Conservation (phyloP, 2,329 filamentous ascomycete species). For the Fusarium liriodendri region DNA sequence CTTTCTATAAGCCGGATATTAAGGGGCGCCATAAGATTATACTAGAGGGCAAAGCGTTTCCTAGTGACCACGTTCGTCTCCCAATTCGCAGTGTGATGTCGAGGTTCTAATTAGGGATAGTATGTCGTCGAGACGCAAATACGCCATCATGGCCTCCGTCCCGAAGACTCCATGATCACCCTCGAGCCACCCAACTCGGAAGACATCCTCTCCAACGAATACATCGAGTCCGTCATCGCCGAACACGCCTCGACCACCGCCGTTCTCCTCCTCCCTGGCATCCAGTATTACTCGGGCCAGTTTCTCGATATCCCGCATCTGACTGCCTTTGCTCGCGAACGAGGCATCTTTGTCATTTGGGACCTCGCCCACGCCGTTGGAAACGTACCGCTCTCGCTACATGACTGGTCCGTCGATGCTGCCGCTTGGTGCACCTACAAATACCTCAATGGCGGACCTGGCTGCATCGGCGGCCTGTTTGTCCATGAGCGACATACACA, state of each 20-base stretch:
- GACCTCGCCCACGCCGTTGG: constrained; percentile 85
- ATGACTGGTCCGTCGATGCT: constrained; percentile 89
- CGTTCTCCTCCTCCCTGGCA: constrained; percentile 80
- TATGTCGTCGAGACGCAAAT: constrained; percentile 86
- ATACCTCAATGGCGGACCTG: constrained; percentile 85
- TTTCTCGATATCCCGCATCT: constrained; percentile 82
- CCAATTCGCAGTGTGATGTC: too few species aligned
- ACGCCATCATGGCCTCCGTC: constrained; percentile 71
- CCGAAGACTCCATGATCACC: constrained; percentile 74
- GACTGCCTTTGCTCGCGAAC: constrained; percentile 76
- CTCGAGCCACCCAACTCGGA: constrained; percentile 66
- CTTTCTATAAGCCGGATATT: constrained; percentile 78
- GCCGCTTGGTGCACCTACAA: constrained; percentile 92
- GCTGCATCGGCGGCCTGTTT: constrained; percentile 80
- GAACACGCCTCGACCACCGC: constrained; percentile 76
- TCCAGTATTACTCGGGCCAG: constrained; percentile 90
- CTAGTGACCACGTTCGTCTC: constrained; percentile 76
- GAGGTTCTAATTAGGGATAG: constrained; percentile 51
- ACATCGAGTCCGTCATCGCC: constrained; percentile 79
- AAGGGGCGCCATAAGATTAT: constrained; percentile 75
- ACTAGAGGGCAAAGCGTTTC: constrained; percentile 86
- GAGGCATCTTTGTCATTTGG: constrained; percentile 80
- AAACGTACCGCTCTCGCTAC: constrained; percentile 79
- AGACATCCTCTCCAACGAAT: constrained; percentile 72
- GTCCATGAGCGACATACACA: constrained; percentile 77